Conservation (phyloP, 1,139 yeast genomes). For the Kodamaea arcana region DNA sequence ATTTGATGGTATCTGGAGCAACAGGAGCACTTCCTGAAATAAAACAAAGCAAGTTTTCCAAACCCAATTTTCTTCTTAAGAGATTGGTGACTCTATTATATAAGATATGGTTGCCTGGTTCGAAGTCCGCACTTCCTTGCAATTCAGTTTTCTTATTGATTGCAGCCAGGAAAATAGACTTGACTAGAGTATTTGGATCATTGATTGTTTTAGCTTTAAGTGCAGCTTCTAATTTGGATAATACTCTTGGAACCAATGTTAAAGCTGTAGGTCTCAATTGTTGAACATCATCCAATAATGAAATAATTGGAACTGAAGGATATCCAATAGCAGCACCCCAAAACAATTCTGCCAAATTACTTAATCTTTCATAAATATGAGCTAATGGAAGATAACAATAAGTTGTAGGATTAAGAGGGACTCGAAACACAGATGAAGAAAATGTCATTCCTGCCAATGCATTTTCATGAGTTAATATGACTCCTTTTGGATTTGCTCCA, state of each 20-base stretch:
- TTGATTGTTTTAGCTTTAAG: slow-evolving; percentile 24
- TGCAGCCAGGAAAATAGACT: slow-evolving; percentile 25
- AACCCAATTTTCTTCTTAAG: slow-evolving; percentile 35
- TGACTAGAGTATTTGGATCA: slow-evolving; percentile 32
- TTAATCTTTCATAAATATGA: slow-evolving; percentile 58
- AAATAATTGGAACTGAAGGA: slow-evolving; percentile 35
- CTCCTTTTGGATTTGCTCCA: slow-evolving; percentile 37
- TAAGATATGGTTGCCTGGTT: slow-evolving; percentile 25
- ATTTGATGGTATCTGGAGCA: slow-evolving; percentile 37
- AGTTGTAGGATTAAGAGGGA: slow-evolving; percentile 9
- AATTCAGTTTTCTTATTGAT: slow-evolving; percentile 29
- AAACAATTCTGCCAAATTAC: slow-evolving; percentile 23
- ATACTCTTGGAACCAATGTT: slow-evolving; percentile 22
- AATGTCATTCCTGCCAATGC: slow-evolving; percentile 26
- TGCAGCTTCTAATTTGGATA: slow-evolving; percentile 21
- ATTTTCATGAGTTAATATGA: slow-evolving; percentile 28
- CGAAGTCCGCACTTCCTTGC: slow-evolving; percentile 27
- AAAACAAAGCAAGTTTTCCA: slow-evolving; percentile 24
- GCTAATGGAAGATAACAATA: slow-evolving; percentile 58
- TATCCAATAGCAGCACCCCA: slow-evolving; percentile 34
- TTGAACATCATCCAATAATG: slow-evolving; percentile 37
- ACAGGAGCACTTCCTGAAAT: slow-evolving; percentile 46
- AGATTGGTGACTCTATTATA: slow-evolving; percentile 26
- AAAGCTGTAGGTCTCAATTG: slow-evolving; percentile 26
- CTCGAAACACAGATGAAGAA: slow-evolving; percentile 12